phyloP scores from a whole-genome alignment of 2,329 filamentous ascomycete species.

The Raffaelea ambrosiae region DNA sequence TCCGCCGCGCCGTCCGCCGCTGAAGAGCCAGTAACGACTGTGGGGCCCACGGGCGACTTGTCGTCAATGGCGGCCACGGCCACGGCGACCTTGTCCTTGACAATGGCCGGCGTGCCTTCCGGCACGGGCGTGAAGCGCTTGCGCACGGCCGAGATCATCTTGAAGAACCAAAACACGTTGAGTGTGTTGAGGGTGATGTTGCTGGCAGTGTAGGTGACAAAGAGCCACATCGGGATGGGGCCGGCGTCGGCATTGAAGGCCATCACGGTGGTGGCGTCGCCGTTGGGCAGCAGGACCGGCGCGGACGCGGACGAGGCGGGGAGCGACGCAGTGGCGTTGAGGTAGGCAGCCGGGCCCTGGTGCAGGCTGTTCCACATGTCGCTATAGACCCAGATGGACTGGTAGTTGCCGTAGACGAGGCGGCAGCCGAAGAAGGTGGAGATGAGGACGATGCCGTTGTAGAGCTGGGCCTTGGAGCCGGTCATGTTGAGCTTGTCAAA shows the following conservation, averaged over 20 bases:
- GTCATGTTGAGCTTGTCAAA: conserved; percentile 80
- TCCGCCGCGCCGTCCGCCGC: conserved; percentile 9
- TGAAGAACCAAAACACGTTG: conserved; percentile 80
- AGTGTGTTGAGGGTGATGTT: conserved; percentile 67
- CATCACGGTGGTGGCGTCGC: conserved; percentile 27
- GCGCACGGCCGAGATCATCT: conserved; percentile 73
- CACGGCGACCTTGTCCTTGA: conserved; percentile 10
- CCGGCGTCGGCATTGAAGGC: conserved; percentile 39
- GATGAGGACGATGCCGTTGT: conserved; percentile 68
- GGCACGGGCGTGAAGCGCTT: conserved; percentile 59
- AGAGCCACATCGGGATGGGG: conserved; percentile 62
- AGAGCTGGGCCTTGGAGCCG: conserved; percentile 62
- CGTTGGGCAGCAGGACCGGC: conserved; percentile 20
- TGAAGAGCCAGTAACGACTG: neutral
- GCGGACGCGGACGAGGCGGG: conserved; percentile 11
- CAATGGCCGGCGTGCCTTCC: conserved; percentile 19
- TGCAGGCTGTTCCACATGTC: conserved; percentile 58
- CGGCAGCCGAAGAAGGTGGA: conserved; percentile 69
- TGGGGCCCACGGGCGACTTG: conserved; percentile 9
- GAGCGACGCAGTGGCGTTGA: too few relatives aligned
- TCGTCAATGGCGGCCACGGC: conserved; percentile 19
- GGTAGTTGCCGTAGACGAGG: conserved; percentile 68
- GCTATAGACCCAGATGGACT: conserved; percentile 58
- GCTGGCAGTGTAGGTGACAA: conserved; percentile 55
- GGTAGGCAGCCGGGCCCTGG: conserved; percentile 20